Evolutionary conservation across 2,329 filamentous ascomycete genomes (phyloP).

Genomic region (Penicillium janthinellum): DNA sequence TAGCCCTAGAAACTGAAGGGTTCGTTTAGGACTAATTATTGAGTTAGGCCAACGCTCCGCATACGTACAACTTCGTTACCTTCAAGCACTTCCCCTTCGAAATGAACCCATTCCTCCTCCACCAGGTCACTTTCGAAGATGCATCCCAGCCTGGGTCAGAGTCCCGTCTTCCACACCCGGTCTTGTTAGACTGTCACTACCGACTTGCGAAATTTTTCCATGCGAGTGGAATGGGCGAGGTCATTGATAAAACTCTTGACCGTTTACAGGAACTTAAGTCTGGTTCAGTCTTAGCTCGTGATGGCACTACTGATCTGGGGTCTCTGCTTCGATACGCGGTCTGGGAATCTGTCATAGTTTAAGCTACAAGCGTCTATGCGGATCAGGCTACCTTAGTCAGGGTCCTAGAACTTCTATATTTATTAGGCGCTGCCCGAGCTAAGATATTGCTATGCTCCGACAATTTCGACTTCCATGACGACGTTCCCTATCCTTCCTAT

Average conservation of each 20-base stretch:
- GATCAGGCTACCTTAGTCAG: no score
- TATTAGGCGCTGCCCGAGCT: no score
- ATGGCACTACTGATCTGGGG: slow-evolving; percentile 4
- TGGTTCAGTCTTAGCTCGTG: slow-evolving; percentile 8
- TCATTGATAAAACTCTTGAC: slow-evolving; percentile 5
- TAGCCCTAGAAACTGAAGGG: neutral
- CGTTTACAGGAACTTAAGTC: slow-evolving; percentile 2
- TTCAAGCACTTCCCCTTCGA: neutral
- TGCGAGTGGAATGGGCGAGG: slow-evolving; percentile 6
- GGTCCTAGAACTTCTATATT: no score
- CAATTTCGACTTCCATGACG: no score
- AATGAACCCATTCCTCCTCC: slow-evolving; percentile 1
- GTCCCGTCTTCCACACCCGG: slow-evolving; percentile 3
- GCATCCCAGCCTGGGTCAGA: slow-evolving; percentile 1
- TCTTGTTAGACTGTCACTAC: slow-evolving; percentile 10
- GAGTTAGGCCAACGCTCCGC: neutral
- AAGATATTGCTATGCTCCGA: no score
- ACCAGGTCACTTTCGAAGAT: slow-evolving; percentile 5
- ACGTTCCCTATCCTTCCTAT: no score
- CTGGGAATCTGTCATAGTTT: slow-evolving; percentile 11
- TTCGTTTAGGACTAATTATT: neutral
- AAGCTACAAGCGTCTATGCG: slow-evolving; percentile 2
- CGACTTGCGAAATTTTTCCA: slow-evolving; percentile 8
- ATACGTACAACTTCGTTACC: slow-evolving; percentile 6
- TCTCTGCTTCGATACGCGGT: slow-evolving; percentile 5